Conservation (phyloP, 2,329 filamentous ascomycete genomes). For the Alternaria sp. region DNA sequence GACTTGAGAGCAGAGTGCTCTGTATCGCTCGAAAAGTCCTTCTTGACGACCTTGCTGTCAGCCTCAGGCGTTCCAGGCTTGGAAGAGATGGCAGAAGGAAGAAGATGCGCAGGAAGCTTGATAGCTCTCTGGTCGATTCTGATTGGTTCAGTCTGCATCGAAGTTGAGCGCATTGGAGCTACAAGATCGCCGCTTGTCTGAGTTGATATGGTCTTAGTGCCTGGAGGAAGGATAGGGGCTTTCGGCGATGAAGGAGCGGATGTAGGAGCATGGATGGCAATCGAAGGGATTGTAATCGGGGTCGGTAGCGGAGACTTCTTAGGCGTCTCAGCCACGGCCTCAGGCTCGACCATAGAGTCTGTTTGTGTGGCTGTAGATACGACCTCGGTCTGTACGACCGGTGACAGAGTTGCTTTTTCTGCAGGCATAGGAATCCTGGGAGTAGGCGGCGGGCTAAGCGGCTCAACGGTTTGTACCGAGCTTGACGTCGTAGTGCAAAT, state of each 20-base stretch:
- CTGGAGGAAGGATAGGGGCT: constrained; percentile 79
- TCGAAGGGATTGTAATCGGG: constrained; percentile 74
- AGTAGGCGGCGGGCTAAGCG: constrained; percentile 71
- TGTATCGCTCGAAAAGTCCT: constrained; percentile 22
- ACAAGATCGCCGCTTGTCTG: constrained; percentile 71
- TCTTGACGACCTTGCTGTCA: constrained; percentile 16
- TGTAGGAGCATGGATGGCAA: constrained; percentile 87
- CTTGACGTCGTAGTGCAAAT: constrained; percentile 67
- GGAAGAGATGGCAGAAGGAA: constrained; percentile 77
- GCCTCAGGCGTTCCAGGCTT: constrained; percentile 54
- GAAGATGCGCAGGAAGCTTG: constrained; percentile 77
- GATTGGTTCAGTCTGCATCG: constrained; percentile 90
- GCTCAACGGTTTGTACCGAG: constrained; percentile 69
- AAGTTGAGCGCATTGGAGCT: constrained; percentile 61
- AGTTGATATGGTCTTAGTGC: constrained; percentile 80
- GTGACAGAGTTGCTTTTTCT: constrained; percentile 51
- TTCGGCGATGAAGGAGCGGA: constrained; percentile 81
- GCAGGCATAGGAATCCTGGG: constrained; percentile 61
- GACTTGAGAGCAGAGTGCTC: constrained; percentile 27
- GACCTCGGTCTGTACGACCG: constrained; percentile 54
- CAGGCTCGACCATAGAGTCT: constrained; percentile 40
- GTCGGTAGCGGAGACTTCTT: constrained; percentile 46
- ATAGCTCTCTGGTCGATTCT: constrained; percentile 79
- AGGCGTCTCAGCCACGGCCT: constrained; percentile 27
- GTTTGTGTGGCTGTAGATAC: constrained; percentile 71